A percentile compares a stretch with the other conserved stretches of the same genome.
Evolutionary conservation across 2,329 filamentous ascomycete species (phyloP).

Genomic region (Neofusicoccum ribis): DNA sequence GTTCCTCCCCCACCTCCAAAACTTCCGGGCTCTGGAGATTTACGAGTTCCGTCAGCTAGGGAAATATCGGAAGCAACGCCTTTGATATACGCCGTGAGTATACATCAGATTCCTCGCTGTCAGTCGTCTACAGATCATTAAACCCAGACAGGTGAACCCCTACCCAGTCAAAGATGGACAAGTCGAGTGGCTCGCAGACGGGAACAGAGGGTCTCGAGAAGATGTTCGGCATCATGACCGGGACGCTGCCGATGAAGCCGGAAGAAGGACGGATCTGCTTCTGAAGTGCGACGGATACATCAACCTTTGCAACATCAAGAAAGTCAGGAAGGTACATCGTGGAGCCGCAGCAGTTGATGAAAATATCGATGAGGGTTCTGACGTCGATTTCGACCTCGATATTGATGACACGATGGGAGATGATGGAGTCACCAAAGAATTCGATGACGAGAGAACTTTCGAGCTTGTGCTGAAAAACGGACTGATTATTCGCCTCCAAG

Average conservation of each 20-base stretch:
- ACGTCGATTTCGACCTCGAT: slow-evolving; percentile 57
- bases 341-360: slow-evolving; percentile 56
- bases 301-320: slow-evolving; percentile 58
- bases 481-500: slow-evolving; percentile 61
- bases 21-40: slow-evolving; percentile 45
- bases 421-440: slow-evolving; percentile 54
- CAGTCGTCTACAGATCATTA: not conserved
- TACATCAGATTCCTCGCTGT: not conserved
- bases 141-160: slow-evolving; percentile 49
- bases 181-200: slow-evolving; percentile 58
- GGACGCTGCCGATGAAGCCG: slow-evolving; percentile 60
- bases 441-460: slow-evolving; percentile 60
- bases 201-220: slow-evolving; percentile 41
- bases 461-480: slow-evolving; percentile 64
- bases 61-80: slow-evolving; percentile 60
- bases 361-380: slow-evolving; percentile 52
- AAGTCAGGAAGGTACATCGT: slow-evolving; percentile 57
- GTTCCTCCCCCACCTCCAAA: slow-evolving; percentile 59
- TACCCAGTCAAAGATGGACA: slow-evolving; percentile 56
- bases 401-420: slow-evolving; percentile 48
- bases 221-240: slow-evolving; percentile 54
- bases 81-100: slow-evolving; percentile 53
- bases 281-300: slow-evolving; percentile 64
- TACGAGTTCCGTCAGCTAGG: slow-evolving; percentile 54
- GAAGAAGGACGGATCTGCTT: slow-evolving; percentile 60